Percentiles rank a stretch among this genome's conserved stretches.
Conservation (phyloP, 306 rosid genomes). For the Medicago lupulina region DNA sequence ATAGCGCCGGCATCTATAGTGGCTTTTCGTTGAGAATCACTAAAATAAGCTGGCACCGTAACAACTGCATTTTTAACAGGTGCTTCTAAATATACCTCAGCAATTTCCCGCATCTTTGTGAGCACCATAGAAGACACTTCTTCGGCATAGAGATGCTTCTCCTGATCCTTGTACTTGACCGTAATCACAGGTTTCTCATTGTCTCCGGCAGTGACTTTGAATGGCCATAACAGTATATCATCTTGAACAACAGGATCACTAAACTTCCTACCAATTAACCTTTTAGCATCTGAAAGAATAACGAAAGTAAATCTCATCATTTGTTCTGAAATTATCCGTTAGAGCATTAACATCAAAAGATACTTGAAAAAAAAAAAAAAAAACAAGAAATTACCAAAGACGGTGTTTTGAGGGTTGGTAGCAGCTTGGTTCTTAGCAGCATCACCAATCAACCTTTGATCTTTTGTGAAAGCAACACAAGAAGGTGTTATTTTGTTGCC, state of each 20-base stretch:
- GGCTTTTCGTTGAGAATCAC: no score
- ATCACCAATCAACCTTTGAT: no score
- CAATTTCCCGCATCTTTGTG: background rate
- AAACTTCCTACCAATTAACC: conserved; percentile 16
- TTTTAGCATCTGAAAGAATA: conserved; percentile 7
- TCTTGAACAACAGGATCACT: background rate
- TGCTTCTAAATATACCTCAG: background rate
- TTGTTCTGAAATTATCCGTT: no score
- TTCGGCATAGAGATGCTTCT: background rate
- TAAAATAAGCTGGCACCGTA: conserved; percentile 12
- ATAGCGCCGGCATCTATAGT: no score
- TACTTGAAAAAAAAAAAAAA: no score
- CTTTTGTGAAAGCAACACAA: background rate
- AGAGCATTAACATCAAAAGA: no score
- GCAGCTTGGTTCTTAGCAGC: conserved; percentile 37
- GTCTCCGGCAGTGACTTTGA: background rate
- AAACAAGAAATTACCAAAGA: conserved; percentile 36
- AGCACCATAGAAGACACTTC: conserved; percentile 13
- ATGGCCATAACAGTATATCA: conserved; percentile 1
- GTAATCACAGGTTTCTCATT: background rate
- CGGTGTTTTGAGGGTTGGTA: conserved; percentile 14
- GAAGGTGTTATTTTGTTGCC: conserved; percentile 29
- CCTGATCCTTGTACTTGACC: background rate
- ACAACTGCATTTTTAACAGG: background rate
- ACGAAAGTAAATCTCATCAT: no score